A percentile compares a stretch with the other conserved stretches of the same genome.
Evolutionary conservation across 148 eudicot species (phyloP).

Genomic region (Rhododendron griersonianum): DNA sequence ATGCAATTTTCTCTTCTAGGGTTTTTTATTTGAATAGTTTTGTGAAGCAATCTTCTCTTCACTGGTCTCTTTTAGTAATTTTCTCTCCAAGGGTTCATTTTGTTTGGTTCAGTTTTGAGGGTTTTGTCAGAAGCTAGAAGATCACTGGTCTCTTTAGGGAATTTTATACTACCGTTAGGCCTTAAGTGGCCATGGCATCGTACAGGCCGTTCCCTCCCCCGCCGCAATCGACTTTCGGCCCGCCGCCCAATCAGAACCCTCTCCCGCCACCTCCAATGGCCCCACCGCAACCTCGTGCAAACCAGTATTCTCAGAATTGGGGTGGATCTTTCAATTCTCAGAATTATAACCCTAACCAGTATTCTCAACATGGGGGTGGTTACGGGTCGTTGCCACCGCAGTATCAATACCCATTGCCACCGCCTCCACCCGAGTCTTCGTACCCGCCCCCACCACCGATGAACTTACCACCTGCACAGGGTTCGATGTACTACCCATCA

Average conservation of each 20-base stretch:
- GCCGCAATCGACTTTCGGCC: constrained; percentile 54
- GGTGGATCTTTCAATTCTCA: constrained; percentile 45
- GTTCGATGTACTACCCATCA: constrained; percentile 58
- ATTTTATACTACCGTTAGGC: not conserved
- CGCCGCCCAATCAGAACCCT: constrained; percentile 48
- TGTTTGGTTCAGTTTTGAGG: not conserved
- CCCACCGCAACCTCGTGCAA: constrained; percentile 41
- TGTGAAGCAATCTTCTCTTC: not conserved
- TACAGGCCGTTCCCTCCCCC: constrained; percentile 89
- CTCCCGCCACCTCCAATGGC: constrained; percentile 40
- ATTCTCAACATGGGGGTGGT: constrained; percentile 38
- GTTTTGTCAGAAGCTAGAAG: not conserved
- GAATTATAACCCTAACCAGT: constrained; percentile 43
- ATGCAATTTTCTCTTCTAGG: not conserved
- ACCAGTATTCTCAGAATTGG: constrained; percentile 70
- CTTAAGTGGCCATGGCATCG: constrained; percentile 51
- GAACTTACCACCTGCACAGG: constrained; percentile 33
- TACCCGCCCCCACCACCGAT: constrained; percentile 65
- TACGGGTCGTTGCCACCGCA: constrained; percentile 35
- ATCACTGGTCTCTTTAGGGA: not conserved
- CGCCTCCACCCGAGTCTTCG: constrained; percentile 74
- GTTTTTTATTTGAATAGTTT: not conserved
- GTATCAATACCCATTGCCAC: constrained; percentile 61
- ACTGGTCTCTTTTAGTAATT: not conserved
- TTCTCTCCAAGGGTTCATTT: not conserved